Conservation (phyloP, 2,329 filamentous ascomycete genomes). For the Trichothecium sympodiale region DNA sequence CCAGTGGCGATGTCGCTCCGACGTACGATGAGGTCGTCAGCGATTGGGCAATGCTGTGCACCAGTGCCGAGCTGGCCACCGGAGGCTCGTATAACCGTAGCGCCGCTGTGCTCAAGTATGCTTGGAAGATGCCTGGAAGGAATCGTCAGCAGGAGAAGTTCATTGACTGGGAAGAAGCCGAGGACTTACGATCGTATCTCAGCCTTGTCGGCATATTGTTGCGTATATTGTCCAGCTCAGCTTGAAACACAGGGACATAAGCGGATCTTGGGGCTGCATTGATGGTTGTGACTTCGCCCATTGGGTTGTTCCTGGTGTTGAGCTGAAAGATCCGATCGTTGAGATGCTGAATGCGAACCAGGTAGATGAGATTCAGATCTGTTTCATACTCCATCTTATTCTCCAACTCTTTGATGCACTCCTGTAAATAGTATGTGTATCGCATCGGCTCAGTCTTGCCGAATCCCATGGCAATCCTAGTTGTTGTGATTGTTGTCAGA, state of each 20-base stretch:
- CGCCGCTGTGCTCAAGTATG: conserved; percentile 26
- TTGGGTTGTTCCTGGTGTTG: conserved; percentile 20
- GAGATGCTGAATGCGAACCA: conserved; percentile 38
- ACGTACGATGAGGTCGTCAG: conserved; percentile 22
- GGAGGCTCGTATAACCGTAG: conserved; percentile 39
- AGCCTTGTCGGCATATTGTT: conserved; percentile 23
- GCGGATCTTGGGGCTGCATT: conserved; percentile 29
- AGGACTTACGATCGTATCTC: conserved; percentile 23
- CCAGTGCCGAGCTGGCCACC: conserved; percentile 23
- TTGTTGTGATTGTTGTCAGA: conserved; percentile 1
- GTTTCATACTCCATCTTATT: conserved; percentile 30
- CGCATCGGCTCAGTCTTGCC: conserved; percentile 34
- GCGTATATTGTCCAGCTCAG: conserved; percentile 31
- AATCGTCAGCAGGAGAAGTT: background rate
- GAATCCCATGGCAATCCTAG: conserved; percentile 30
- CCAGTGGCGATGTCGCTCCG: conserved; percentile 30
- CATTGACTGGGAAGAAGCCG: too few species aligned
- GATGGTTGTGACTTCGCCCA: conserved; percentile 21
- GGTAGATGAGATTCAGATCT: conserved; percentile 32
- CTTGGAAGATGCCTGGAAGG: conserved; percentile 23
- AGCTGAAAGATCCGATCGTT: conserved; percentile 36
- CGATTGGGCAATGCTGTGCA: conserved; percentile 31
- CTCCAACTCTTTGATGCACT: conserved; percentile 36
- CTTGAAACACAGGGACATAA: conserved; percentile 33
- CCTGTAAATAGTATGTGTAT: conserved; percentile 41